Percentiles rank a stretch among this genome's conserved stretches.
These are phyloP conservation scores for Tribonema minus DNA, from an alignment of 108 stramenopile genomes.

Conservation along the genomic window DNA sequence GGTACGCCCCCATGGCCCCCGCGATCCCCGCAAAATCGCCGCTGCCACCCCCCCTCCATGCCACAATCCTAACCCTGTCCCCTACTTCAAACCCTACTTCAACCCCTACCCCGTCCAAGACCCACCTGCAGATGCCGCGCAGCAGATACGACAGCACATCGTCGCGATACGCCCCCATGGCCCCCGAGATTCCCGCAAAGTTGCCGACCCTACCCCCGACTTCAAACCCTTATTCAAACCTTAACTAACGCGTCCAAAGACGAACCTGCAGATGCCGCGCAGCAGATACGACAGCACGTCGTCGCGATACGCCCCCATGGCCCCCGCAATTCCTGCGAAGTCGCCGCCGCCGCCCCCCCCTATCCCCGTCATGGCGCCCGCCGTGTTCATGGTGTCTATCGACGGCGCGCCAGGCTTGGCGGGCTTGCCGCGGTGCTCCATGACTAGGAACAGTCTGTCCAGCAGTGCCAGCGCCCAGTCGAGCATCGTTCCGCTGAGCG, in stretches of 20 bases:
- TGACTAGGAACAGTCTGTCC: constrained; percentile 11
- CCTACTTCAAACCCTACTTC: constrained; percentile 6
- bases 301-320: no score
- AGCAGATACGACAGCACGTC: no score
- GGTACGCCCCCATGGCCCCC: no score
- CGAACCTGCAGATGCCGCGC: no score
- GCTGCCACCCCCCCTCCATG: constrained; percentile 4
- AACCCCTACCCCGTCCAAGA: no score
- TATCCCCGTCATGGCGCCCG: constrained; percentile 27
- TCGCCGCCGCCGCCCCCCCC: constrained; percentile 1
- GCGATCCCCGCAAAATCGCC: not conserved
- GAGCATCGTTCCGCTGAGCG: constrained; percentile 4
- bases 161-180: no score
- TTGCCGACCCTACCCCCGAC: no score
- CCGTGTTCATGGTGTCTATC: constrained; percentile 20
- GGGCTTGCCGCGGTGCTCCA: constrained; percentile 12
- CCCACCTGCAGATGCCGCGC: no score
- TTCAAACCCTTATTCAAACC: no score
- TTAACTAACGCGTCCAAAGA: no score
- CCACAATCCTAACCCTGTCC: constrained; percentile 7
- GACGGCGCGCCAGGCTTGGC: constrained; percentile 22
- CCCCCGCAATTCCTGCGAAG: not conserved
- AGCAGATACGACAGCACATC: no score
- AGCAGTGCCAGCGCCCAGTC: constrained; percentile 37
- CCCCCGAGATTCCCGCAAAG: no score